Conservation (phyloP, 139 green algal genomes). For the Penium margaritaceum region DNA sequence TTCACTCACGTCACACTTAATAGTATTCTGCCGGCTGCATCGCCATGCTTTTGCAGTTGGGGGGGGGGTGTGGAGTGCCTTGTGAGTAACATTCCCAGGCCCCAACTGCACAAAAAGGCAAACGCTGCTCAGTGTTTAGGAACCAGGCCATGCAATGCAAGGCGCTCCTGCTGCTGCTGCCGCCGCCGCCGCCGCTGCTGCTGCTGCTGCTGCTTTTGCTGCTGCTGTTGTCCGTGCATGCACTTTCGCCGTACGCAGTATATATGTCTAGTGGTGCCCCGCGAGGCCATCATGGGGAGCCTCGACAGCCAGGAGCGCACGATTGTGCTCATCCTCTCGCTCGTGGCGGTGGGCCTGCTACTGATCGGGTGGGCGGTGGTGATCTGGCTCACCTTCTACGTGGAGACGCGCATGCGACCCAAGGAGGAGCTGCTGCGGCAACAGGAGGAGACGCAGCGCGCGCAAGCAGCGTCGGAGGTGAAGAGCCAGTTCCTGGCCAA, state of each 20-base stretch:
- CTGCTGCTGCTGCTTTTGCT: no score
- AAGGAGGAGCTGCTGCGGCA: conserved; percentile 17
- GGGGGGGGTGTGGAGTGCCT: no score
- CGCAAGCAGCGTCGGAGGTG: conserved; percentile 24
- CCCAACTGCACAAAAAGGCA: no score
- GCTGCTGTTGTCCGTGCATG: no score
- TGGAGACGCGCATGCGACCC: not conserved
- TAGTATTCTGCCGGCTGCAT: no score
- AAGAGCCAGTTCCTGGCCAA: conserved; percentile 45
- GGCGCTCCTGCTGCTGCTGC: no score
- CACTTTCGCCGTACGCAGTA: conserved; percentile 3
- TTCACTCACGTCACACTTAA: no score
- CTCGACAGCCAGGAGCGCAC: conserved; percentile 4
- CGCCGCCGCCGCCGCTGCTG: no score
- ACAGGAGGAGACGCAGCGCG: conserved; percentile 3
- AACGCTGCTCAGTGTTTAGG: no score
- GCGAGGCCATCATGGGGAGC: not conserved
- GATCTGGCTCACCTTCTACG: conserved; percentile 9
- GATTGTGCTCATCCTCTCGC: not conserved
- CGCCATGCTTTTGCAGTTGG: no score
- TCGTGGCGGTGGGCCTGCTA: conserved; percentile 1
- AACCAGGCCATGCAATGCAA: no score
- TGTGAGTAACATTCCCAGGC: no score
- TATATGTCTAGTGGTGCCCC: conserved; percentile 1
- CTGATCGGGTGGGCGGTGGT: conserved; percentile 26